A percentile compares a stretch with the other conserved stretches of the same genome.
Evolutionary conservation across 2,329 filamentous ascomycete genomes (phyloP).

Genomic region (Pezicula carpinea): DNA sequence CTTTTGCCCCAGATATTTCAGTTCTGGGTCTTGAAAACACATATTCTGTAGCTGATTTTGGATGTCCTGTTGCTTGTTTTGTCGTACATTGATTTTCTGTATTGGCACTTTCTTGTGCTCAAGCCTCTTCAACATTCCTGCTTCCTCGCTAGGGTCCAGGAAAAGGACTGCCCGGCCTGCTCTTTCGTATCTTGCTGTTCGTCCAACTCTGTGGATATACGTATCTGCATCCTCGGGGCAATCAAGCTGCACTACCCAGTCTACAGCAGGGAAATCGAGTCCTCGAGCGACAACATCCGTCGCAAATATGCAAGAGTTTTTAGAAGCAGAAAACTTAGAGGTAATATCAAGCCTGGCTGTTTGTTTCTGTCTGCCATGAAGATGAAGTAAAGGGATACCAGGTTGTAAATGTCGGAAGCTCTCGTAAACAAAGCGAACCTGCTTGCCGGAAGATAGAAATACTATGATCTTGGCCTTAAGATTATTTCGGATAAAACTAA

Average conservation of each 20-base stretch:
- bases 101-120: constrained; percentile 89
- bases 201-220: constrained; percentile 93
- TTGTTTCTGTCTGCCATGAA: constrained; percentile 93
- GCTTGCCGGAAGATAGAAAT: constrained; percentile 91
- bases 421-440: constrained; percentile 94
- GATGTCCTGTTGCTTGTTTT: constrained; percentile 86
- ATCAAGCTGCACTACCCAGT: constrained; percentile 99
- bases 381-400: constrained; percentile 85
- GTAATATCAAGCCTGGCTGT: constrained; percentile 84
- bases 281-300: constrained; percentile 94
- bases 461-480: constrained; percentile 93
- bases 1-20: constrained; percentile 95
- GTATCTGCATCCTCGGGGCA: constrained; percentile 96
- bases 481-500: constrained; percentile 86
- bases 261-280: constrained; percentile 91
- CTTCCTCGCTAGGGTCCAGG: constrained; percentile 85
- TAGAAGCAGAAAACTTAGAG: constrained; percentile 72
- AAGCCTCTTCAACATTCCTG: constrained; percentile 81
- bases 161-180: constrained; percentile 86
- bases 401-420: constrained; percentile 89
- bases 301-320: constrained; percentile 84
- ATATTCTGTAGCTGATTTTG: constrained; percentile 83
- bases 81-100: constrained; percentile 77
- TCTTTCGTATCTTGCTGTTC: constrained; percentile 89
- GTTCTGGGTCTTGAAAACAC: constrained; percentile 89